Evolutionary conservation across 2,329 filamentous ascomycete genomes (phyloP).

Genomic region (Trichoderma sp.): DNA sequence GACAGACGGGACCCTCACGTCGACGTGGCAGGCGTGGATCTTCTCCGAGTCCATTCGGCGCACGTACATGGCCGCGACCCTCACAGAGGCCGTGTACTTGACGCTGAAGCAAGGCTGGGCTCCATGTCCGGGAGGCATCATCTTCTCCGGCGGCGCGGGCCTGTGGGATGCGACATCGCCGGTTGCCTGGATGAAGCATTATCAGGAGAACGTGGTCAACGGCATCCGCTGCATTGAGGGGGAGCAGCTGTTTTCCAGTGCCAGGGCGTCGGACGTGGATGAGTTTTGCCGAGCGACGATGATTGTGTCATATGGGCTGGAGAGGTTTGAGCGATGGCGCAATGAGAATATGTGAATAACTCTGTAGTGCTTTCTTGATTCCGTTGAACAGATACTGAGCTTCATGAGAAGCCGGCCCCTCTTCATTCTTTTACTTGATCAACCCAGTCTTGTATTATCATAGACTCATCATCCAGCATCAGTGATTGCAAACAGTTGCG

Average conservation of each 20-base stretch:
- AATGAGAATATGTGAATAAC: constrained; percentile 2
- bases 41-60: constrained; percentile 21
- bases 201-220: neutral
- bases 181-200: neutral
- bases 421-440: neutral
- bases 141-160: neutral
- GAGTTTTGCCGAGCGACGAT: constrained; percentile 20
- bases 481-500: neutral
- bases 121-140: constrained; percentile 15
- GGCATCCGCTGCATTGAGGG: constrained; percentile 10
- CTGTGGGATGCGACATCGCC: constrained; percentile 10
- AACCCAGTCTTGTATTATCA: no score
- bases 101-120: constrained; percentile 21
- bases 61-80: constrained; percentile 11
- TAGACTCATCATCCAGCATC: neutral
- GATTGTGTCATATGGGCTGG: constrained; percentile 14
- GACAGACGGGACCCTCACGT: constrained; percentile 9
- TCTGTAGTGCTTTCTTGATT: neutral
- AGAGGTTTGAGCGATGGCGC: constrained; percentile 17
- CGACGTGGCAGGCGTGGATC: constrained; percentile 22
- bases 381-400: no score
- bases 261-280: constrained; percentile 13
- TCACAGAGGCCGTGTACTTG: constrained; percentile 18
- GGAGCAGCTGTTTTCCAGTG: constrained; percentile 4
- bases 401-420: no score